Evolutionary conservation across 441 rosid species (phyloP).

Genomic region (Syzygium syzygioides): DNA sequence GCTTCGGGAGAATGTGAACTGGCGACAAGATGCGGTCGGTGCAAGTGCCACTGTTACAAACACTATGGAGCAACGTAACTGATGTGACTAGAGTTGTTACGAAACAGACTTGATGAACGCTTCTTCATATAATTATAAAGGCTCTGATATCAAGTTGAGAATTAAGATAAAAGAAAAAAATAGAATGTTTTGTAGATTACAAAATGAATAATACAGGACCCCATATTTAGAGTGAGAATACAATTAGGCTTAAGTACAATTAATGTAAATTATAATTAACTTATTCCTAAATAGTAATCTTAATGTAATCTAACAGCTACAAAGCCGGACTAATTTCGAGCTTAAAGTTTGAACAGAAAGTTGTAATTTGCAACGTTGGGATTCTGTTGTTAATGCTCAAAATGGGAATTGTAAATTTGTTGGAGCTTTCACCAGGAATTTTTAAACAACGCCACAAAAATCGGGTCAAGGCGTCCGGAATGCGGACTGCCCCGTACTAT

Average conservation of each 20-base stretch:
- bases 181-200: background rate
- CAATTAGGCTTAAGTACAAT: no score
- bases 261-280: background rate
- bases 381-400: background rate
- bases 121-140: background rate
- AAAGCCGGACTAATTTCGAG: no score
- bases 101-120: background rate
- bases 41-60: background rate
- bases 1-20: background rate
- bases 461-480: background rate
- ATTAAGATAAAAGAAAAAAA: no score
- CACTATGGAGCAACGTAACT: background rate
- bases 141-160: background rate
- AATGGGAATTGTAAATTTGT: no score
- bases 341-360: background rate
- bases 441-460: background rate
- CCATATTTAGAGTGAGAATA: no score
- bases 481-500: no score
- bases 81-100: background rate
- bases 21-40: rapidly evolving
- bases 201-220: no score
- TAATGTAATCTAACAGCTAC: no score
- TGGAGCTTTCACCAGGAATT: background rate
- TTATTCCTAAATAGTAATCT: background rate
- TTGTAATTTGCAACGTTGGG: background rate